phyloP scores from a whole-genome alignment of 2,329 filamentous ascomycete genomes.

The Colletotrichum sansevieriae region DNA sequence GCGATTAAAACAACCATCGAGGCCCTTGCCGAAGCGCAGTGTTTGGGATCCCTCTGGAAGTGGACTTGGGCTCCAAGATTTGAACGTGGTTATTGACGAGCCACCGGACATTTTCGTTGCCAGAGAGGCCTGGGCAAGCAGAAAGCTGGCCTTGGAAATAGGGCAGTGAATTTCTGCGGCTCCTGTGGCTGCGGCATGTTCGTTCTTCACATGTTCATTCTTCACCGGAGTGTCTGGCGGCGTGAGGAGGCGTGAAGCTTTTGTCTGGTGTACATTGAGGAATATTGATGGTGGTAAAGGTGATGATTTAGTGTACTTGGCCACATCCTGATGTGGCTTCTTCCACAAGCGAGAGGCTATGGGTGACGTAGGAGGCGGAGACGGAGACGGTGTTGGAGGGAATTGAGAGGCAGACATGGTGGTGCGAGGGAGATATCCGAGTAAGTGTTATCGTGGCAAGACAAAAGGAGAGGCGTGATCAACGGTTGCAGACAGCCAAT shows the following conservation, averaged over 20 bases:
- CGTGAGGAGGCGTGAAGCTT: slow-evolving; percentile 8
- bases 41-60: neutral
- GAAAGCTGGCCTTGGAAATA: slow-evolving; percentile 36
- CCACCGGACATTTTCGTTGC: slow-evolving; percentile 10
- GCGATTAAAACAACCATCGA: slow-evolving; percentile 31
- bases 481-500: neutral
- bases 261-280: neutral
- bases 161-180: slow-evolving; percentile 17
- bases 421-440: neutral
- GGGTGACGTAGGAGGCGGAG: slow-evolving; percentile 10
- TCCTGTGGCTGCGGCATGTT: neutral
- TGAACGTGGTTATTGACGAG: slow-evolving; percentile 23
- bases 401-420: slow-evolving; percentile 23
- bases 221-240: slow-evolving; percentile 15
- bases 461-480: neutral
- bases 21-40: slow-evolving; percentile 30
- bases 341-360: neutral
- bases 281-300: neutral
- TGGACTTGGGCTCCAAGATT: slow-evolving; percentile 5
- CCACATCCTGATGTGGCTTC: slow-evolving; percentile 18
- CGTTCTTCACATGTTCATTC: neutral
- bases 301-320: neutral
- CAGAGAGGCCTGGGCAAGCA: slow-evolving; percentile 34
- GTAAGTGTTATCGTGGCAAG: neutral
- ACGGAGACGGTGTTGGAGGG: slow-evolving; percentile 3